phyloP scores from a whole-genome alignment of 176 grass and related monocot genomes.

The Ensete glaucum region DNA sequence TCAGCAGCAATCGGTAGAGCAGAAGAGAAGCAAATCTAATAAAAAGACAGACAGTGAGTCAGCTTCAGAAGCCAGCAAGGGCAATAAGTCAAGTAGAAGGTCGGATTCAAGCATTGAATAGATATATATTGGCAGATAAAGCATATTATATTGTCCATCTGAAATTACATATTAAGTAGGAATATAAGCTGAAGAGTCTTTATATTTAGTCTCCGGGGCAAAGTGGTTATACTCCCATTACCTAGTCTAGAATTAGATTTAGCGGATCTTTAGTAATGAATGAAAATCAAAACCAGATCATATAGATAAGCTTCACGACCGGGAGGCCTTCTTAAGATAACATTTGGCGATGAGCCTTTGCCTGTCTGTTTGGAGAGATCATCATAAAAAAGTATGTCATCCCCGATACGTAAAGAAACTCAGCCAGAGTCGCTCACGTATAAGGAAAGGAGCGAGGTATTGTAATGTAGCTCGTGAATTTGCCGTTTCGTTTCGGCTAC shows the following conservation, averaged over 20 bases:
- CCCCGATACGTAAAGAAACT: slow-evolving; percentile 8
- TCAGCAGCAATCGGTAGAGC: too few species aligned
- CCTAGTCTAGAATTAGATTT: not conserved
- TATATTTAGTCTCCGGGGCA: not conserved
- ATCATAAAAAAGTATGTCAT: not conserved
- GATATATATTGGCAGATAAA: too few species aligned
- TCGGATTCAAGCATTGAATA: too few species aligned
- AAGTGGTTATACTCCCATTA: not conserved
- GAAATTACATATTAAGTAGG: too few species aligned
- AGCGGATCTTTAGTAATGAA: not conserved
- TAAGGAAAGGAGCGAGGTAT: slow-evolving; percentile 1
- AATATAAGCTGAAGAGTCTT: too few species aligned
- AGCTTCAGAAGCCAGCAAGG: too few species aligned
- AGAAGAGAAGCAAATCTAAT: too few species aligned
- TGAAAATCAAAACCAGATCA: not conserved
- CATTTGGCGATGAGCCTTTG: not conserved
- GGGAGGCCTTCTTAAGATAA: not conserved
- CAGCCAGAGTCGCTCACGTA: not conserved
- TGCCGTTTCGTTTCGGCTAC: not conserved
- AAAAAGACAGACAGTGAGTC: too few species aligned
- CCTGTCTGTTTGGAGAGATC: not conserved
- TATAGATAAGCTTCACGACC: not conserved
- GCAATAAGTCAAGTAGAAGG: too few species aligned
- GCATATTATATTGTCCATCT: too few species aligned
- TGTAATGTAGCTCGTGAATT: slow-evolving; percentile 10